These are phyloP conservation scores for Leccinum ochraceum DNA, from an alignment of 768 basidiomycete species.

Conservation along the genomic window DNA sequence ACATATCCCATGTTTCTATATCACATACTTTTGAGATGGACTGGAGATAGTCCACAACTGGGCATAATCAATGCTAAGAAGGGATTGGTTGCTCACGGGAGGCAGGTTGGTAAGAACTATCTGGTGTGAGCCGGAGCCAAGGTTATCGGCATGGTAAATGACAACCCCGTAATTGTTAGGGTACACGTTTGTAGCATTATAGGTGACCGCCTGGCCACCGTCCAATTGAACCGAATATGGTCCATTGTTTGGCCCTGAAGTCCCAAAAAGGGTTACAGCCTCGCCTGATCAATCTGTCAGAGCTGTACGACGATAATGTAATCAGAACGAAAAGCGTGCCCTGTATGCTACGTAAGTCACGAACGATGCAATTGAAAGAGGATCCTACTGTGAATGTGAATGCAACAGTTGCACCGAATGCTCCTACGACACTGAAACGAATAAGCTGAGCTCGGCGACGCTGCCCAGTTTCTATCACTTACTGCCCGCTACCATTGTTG, in stretches of 20 bases:
- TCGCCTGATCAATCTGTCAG: constrained; percentile 34
- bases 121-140: constrained; percentile 40
- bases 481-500: no score
- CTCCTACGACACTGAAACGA: constrained; percentile 35
- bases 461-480: neutral
- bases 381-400: constrained; percentile 43
- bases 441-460: neutral
- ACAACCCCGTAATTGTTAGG: constrained; percentile 30
- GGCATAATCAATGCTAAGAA: constrained; percentile 39
- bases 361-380: neutral
- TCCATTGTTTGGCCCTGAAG: constrained; percentile 38
- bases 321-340: constrained; percentile 16
- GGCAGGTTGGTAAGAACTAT: constrained; percentile 38
- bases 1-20: neutral
- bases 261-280: constrained; percentile 46
- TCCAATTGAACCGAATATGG: constrained; percentile 41
- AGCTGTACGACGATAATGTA: neutral
- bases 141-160: constrained; percentile 38
- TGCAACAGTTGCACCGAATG: constrained; percentile 35
- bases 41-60: constrained; percentile 18
- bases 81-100: constrained; percentile 14
- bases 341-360: constrained; percentile 16
- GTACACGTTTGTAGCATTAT: constrained; percentile 22
- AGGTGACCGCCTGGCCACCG: constrained; percentile 23
- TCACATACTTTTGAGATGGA: no score